phyloP scores from a whole-genome alignment of 1,139 yeast genomes.

The Candida labiduridarum region DNA sequence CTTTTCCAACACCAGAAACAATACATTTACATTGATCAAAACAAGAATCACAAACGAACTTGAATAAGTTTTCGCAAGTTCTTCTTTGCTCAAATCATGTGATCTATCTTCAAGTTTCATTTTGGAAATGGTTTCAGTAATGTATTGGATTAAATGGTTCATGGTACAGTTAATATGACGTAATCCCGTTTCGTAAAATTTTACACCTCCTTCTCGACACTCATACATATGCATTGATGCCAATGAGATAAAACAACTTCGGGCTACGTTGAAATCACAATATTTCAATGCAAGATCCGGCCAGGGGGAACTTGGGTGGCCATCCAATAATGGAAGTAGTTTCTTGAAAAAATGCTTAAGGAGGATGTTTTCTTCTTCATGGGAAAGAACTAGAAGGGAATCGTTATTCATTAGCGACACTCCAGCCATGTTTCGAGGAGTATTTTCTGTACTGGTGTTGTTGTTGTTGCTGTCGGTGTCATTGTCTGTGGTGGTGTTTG shows the following conservation, averaged over 20 bases:
- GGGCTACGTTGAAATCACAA: conserved; percentile 57
- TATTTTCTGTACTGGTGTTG: too few species aligned
- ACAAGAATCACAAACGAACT: conserved; percentile 53
- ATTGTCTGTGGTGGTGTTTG: background rate
- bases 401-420: background rate
- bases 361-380: conserved; percentile 51
- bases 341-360: conserved; percentile 55
- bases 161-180: conserved; percentile 54
- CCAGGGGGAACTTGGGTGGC: conserved; percentile 61
- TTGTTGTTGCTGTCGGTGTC: background rate
- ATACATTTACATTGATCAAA: conserved; percentile 51
- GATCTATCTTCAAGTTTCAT: conserved; percentile 1
- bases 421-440: too few species aligned
- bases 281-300: conserved; percentile 56
- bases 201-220: conserved; percentile 47
- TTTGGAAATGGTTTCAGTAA: conserved; percentile 17
- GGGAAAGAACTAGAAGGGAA: conserved; percentile 12
- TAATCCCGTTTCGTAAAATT: conserved; percentile 51
- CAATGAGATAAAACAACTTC: conserved; percentile 54
- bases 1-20: conserved; percentile 53
- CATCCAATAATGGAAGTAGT: conserved; percentile 52
- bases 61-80: conserved; percentile 32
- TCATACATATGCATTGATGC: conserved; percentile 58
- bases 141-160: conserved; percentile 48
- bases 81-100: conserved; percentile 23